A percentile compares a stretch with the other conserved stretches of the same genome.
These are phyloP conservation scores for Globisporangium spiculum DNA, from an alignment of 352 stramenopile species.

Conservation along the genomic window DNA sequence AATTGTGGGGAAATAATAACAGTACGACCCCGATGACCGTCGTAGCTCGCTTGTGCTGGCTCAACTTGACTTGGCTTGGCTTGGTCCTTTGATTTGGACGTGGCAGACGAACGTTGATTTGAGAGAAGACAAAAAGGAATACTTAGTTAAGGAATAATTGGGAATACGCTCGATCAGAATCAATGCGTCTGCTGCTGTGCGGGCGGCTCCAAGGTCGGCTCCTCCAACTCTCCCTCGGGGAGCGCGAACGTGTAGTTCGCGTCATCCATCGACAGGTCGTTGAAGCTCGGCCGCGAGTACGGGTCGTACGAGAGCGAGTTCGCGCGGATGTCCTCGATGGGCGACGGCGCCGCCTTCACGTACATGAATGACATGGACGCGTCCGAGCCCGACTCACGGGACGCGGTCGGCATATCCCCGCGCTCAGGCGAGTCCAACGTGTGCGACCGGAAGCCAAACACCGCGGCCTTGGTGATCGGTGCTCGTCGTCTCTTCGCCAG, in stretches of 20 bases:
- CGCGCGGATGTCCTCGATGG: slow-evolving; percentile 30
- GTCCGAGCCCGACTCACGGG: slow-evolving; percentile 35
- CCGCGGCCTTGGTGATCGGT: slow-evolving; percentile 23
- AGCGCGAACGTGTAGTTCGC: slow-evolving; percentile 41
- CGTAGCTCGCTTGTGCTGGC: not conserved
- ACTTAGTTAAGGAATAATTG: slow-evolving; percentile 3
- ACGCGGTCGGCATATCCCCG: slow-evolving; percentile 34
- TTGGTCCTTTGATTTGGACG: not conserved
- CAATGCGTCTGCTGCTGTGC: slow-evolving; percentile 1
- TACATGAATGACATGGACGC: slow-evolving; percentile 54
- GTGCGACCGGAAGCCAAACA: slow-evolving; percentile 43
- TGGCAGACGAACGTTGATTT: not conserved
- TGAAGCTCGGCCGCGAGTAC: slow-evolving; percentile 36
- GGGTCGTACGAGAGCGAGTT: slow-evolving; percentile 58
- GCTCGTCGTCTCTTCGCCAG: slow-evolving; percentile 7
- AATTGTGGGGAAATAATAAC: not conserved
- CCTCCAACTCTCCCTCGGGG: slow-evolving; percentile 20
- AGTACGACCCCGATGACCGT: not conserved
- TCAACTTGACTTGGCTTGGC: not conserved
- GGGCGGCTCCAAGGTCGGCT: not conserved
- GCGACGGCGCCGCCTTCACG: slow-evolving; percentile 39
- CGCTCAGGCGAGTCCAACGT: slow-evolving; percentile 30
- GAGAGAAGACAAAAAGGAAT: slow-evolving; percentile 5
- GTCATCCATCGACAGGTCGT: slow-evolving; percentile 25
- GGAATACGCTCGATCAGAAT: slow-evolving; percentile 9